phyloP scores from a whole-genome alignment of 352 stramenopile species.

The Phytophthora quininea region DNA sequence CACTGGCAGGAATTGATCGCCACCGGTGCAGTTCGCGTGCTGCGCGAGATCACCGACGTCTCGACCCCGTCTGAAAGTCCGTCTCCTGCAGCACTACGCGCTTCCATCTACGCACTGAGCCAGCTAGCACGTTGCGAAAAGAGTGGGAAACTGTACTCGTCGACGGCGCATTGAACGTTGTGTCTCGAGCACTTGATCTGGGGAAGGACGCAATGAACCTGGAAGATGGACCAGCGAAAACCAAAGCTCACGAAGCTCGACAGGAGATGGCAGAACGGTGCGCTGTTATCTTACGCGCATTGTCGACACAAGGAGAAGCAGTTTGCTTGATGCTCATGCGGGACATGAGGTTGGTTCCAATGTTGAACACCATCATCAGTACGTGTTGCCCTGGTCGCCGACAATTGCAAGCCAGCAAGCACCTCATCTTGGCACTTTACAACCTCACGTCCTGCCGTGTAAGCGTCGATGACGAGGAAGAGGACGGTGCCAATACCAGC shows the following conservation, averaged over 20 bases:
- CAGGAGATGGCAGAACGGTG: conserved; percentile 62
- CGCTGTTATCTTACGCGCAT: conserved; percentile 68
- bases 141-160: conserved; percentile 44
- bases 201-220: background rate
- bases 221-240: conserved; percentile 13
- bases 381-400: conserved; percentile 35
- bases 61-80: conserved; percentile 8
- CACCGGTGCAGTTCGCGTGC: conserved; percentile 59
- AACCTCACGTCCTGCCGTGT: conserved; percentile 67
- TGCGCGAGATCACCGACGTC: conserved; percentile 52
- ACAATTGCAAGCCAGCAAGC: conserved; percentile 49
- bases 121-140: conserved; percentile 69
- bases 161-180: conserved; percentile 67
- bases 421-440: conserved; percentile 77
- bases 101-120: conserved; percentile 69
- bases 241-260: conserved; percentile 37
- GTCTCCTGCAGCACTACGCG: conserved; percentile 39
- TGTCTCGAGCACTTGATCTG: conserved; percentile 45
- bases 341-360: conserved; percentile 58
- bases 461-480: conserved; percentile 18
- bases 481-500: background rate
- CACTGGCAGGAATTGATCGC: conserved; percentile 57
- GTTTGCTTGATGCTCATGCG: conserved; percentile 50
- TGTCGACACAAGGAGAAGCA: conserved; percentile 61
- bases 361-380: conserved; percentile 49